Conservation (phyloP, 495 filamentous ascomycete genomes). For the Hypoxylon crocopeplum region DNA sequence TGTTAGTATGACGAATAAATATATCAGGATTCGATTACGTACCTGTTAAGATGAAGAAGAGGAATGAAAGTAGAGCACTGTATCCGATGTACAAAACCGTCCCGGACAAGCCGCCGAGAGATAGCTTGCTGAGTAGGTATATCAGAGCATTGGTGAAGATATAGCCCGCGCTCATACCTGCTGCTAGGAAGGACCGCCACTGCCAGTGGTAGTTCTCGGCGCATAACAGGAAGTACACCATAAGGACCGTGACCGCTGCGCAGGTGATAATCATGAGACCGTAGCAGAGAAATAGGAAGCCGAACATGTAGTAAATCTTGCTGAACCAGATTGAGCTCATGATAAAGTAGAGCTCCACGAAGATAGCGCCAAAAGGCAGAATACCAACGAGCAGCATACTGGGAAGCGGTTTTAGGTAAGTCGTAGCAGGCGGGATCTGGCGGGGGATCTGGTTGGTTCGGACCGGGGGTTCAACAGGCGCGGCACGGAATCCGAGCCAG, state of each 20-base stretch:
- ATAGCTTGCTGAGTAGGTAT: constrained; percentile 86
- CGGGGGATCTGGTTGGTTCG: constrained; percentile 98
- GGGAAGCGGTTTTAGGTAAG: constrained; percentile 82
- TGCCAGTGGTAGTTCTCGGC: constrained; percentile 99
- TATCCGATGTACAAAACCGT: constrained; percentile 94
- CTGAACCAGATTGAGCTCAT: constrained; percentile 97
- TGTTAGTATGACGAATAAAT: constrained; percentile 1
- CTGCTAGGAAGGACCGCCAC: constrained; percentile 89
- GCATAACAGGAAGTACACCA: constrained; percentile 94
- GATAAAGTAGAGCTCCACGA: constrained; percentile 97
- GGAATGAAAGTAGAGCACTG: constrained; percentile 82
- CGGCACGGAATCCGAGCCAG: constrained; percentile 83
- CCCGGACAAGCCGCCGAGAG: constrained; percentile 81
- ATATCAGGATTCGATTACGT: constrained; percentile 37
- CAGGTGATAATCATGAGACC: constrained; percentile 96
- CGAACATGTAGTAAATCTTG: constrained; percentile 99
- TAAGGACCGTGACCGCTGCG: constrained; percentile 86
- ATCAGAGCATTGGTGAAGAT: constrained; percentile 88
- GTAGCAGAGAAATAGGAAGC: constrained; percentile 97
- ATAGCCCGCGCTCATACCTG: constrained; percentile 85
- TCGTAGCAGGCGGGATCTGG: constrained; percentile 84
- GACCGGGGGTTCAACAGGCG: constrained; percentile 76
- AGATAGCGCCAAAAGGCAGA: constrained; percentile 93
- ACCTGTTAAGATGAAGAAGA: constrained; percentile 95
- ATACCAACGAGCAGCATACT: constrained; percentile 90